Evolutionary conservation across 129 eudicot genomes (phyloP), one percentile per base, ranked within the genome.

Genomic region (Gnaphalium uliginosum): DNA sequence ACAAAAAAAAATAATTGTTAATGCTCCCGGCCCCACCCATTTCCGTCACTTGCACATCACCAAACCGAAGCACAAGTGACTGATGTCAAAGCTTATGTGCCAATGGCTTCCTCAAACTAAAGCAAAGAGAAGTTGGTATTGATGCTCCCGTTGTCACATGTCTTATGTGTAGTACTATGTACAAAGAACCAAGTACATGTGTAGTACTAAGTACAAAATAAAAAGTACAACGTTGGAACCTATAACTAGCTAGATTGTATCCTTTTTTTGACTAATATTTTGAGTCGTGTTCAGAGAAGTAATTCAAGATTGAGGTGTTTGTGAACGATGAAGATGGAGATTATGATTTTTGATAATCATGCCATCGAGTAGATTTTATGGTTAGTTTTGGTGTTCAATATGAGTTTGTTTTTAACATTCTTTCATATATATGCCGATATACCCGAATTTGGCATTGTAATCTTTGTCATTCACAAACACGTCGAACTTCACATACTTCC

Each of bases 291-390:
- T 32, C 0, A 17, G 1, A 23, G 56, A 39, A 54, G 83, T 73
- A 54, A n/a, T 19, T 79, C 19, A 79, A 79, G 83, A 53, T 79
- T 37, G 78, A 72, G 11, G 83, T 79, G 74, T 66, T 79, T 72
- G 83, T 73, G 48, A 79, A 65, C 21, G 78, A 79, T 32, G 53
- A 79, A 79, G 74, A 69, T 29, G 18, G 3, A 26, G 46, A 18
- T 14, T 15, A 32, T n/a, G 41, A 64, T n/a, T 21, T 56, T 21
- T 56, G 62, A 1, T 23, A 63, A 64, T 30, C 69, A 64, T 27
- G 23, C 22, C 23, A 64, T 30, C 5, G 30, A 2, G 4, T 63
- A 62, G 0, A 22, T 2, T 23, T 14, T 59, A 59, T 23, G 65
- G 30, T 58, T 23, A 58, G 29, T 21, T 39, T 0, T 39, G 0